Evolutionary conservation across 192 early-diverging fungal species (phyloP), one percentile per base, ranked within the genome.

Genomic region (Coemansia sp.): DNA sequence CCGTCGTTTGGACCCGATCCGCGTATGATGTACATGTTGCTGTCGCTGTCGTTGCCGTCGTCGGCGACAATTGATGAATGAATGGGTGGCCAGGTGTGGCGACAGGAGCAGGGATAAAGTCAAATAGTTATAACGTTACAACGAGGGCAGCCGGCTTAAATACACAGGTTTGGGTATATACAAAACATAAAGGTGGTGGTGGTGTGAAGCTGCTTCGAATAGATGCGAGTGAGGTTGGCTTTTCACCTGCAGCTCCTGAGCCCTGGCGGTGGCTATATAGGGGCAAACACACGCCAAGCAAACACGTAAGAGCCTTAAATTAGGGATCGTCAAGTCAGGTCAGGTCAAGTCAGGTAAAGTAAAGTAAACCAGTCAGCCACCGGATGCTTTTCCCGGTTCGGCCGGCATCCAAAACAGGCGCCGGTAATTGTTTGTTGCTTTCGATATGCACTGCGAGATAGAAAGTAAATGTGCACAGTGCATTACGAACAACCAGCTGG

Each of bases 371-470:
- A 44, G 18, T 21, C 43, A 44, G 43, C 43, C 43, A 44, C 43
- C 19, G 16, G 8, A 7, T 16, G 3, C 14, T 48, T 22, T 25
- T 21, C 24, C 24, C 23, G 21, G 46, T 23, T 25, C 22, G 46
- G 21, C 46, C 23, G n/a, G 25, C 27, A 50, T 29, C 48, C 48
- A 25, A 50, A 50, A 50, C 25, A 29, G 27, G 48, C 48, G 27
- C 24, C 14, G 12, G 25, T 25, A 5, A 50, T 50, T 50, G 48
- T 50, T 12, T 28, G 25, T 6, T 28, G 27, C 48, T 29, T 50
- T 25, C 21, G 46, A 48, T 48, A 48, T 48, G 46, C 46, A 48
- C 21, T 25, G 46, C 46, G 9, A 48, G 46, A 23, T 48, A 16
- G 3, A 14, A 40, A 40, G 35, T 14, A 40, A 40, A 40, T 40